Evolutionary conservation across 768 basidiomycete genomes (phyloP).

Genomic region (Daedaleopsis nitida): DNA sequence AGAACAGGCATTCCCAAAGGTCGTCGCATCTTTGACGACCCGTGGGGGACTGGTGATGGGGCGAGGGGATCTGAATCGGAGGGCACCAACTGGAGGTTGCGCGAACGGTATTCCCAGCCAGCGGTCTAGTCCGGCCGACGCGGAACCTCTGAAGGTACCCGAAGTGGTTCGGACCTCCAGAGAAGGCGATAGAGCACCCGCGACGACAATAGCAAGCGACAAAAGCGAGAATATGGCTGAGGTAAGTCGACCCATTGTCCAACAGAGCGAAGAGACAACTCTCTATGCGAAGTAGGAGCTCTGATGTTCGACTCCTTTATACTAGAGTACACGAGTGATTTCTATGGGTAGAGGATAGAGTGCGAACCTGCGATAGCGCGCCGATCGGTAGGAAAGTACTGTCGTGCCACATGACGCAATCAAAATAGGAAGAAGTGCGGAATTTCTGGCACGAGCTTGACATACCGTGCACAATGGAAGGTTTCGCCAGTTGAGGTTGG

Average conservation of each 20-base stretch:
- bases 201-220: background rate
- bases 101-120: constrained; percentile 66
- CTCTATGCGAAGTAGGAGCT: too few relatives aligned
- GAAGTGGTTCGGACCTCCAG: constrained; percentile 20
- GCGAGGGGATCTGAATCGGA: constrained; percentile 58
- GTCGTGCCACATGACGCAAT: background rate
- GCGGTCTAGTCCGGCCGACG: constrained; percentile 42
- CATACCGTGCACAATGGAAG: too few relatives aligned
- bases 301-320: too few relatives aligned
- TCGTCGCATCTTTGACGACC: constrained; percentile 42
- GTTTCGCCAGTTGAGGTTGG: too few relatives aligned
- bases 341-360: too few relatives aligned
- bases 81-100: constrained; percentile 50
- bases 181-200: constrained; percentile 1
- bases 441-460: background rate
- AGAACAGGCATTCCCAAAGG: constrained; percentile 59
- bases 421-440: background rate
- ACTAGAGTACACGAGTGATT: background rate
- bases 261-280: too few relatives aligned
- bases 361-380: too few relatives aligned
- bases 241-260: background rate
- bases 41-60: constrained; percentile 35
- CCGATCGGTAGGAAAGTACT: background rate
- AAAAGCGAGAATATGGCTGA: background rate
- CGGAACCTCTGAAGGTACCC: constrained; percentile 19